phyloP scores from a whole-genome alignment of 208 protist genomes.

The Hexamita inflata region DNA sequence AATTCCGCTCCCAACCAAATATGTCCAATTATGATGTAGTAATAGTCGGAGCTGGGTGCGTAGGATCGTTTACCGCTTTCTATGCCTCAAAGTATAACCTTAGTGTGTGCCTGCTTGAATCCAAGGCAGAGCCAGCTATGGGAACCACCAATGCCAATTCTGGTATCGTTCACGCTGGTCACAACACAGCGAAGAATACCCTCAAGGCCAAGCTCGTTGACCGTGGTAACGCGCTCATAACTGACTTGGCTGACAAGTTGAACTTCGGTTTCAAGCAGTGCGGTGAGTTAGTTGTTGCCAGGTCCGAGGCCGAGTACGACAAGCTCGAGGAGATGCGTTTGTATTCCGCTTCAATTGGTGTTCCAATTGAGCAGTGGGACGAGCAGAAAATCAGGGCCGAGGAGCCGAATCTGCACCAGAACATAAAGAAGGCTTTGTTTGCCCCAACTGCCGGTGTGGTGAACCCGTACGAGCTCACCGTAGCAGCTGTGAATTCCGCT shows the following conservation, averaged over 20 bases:
- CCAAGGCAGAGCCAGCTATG: neutral
- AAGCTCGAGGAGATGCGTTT: neutral
- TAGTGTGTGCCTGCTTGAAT: constrained; percentile 17
- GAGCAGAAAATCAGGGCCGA: constrained; percentile 18
- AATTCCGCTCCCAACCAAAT: too few relatives aligned
- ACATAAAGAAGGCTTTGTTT: neutral
- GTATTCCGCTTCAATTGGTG: neutral
- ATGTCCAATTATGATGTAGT: constrained; percentile 25
- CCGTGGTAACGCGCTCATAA: constrained; percentile 5
- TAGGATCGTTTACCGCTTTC: constrained; percentile 18
- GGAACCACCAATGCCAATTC: constrained; percentile 29
- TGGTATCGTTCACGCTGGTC: constrained; percentile 33
- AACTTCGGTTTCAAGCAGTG: constrained; percentile 3
- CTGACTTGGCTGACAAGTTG: neutral
- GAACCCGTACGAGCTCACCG: constrained; percentile 32
- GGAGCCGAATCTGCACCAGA: constrained; percentile 20
- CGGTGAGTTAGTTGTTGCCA: constrained; percentile 33
- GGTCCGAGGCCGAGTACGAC: neutral
- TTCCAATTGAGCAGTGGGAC: constrained; percentile 20
- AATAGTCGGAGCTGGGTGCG: constrained; percentile 24
- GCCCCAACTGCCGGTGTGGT: constrained; percentile 14
- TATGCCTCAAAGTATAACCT: constrained; percentile 27
- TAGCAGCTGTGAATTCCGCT: constrained; percentile 1
- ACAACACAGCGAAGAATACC: constrained; percentile 10
- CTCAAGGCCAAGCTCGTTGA: constrained; percentile 29